These are phyloP conservation scores for Heracleum sosnowskyi DNA, from an alignment of 129 eudicot genomes.

Conservation along the genomic window DNA sequence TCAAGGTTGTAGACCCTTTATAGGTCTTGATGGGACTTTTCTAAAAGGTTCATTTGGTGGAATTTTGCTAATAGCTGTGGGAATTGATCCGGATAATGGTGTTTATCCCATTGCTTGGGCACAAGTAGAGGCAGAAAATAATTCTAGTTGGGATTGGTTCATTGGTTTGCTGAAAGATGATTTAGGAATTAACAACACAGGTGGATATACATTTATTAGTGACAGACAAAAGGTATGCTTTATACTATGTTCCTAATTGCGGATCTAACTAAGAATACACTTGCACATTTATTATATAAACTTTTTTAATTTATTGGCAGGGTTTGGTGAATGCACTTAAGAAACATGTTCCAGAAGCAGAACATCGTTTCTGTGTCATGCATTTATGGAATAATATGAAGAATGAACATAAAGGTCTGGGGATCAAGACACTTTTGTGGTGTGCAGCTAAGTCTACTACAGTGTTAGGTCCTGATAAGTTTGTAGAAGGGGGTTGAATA, in stretches of 20 bases:
- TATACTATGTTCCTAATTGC: too few relatives aligned
- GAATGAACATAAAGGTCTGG: background rate
- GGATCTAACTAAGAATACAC: too few relatives aligned
- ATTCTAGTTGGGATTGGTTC: background rate
- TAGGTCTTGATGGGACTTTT: background rate
- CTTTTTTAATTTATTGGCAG: background rate
- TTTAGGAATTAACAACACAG: background rate
- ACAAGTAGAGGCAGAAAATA: background rate
- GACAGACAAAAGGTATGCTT: conserved; percentile 5
- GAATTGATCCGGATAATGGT: background rate
- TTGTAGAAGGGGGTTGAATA: too few relatives aligned
- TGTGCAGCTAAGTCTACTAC: background rate
- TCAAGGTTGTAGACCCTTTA: background rate
- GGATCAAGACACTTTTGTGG: background rate
- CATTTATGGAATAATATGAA: background rate
- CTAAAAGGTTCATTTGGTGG: conserved; percentile 1
- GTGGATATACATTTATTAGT: background rate
- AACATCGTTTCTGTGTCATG: background rate
- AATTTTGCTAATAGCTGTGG: background rate
- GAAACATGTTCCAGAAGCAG: background rate
- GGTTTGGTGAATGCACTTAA: background rate
- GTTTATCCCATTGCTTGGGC: background rate
- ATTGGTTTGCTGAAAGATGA: background rate
- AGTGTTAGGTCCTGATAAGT: too few relatives aligned
- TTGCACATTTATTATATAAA: background rate